Base-by-base conservation (phyloP, 2,329 filamentous ascomycete species). In the Cryphonectria carpinicola region DNA sequence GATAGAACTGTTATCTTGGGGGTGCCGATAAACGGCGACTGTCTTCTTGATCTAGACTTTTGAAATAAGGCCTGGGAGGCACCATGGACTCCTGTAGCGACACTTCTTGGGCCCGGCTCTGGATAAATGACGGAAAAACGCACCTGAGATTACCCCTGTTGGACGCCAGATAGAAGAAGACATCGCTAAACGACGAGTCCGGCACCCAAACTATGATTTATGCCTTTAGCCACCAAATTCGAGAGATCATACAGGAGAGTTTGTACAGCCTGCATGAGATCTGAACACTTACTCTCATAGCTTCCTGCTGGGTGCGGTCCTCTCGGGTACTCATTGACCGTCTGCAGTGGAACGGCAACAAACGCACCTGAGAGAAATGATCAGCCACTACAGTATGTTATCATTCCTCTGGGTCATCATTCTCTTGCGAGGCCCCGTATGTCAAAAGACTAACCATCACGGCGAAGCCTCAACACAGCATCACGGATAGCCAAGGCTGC, bases 301-400 rank as follows among this genome's bases (percentile, higher is more conserved):
- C 78, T 79, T 8, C 78, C 78, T 19, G 78, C 78, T 1, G 78
- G 78, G 67, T 80, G 78, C 60, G 78, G 78, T 2, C 78, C 78
- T n/a, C 77, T 77, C 0, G 78, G 78, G 61, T 77, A 75, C 28
- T 78, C 75, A 46, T 80, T 80, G 61, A 80, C 78, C 35, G 76
- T 75, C 46, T 75, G 74, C 32, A 80, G 71, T 1, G 78, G 78
- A 6, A 80, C 78, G 14, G 78, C 78, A 43, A 79, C 77, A 66
- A 80, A 80, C 11, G 78, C 78, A 17, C 78, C 78, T 79, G 46
- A 56, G 1, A 2, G 1, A 2, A 37, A 7, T 14, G 6, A 10
- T n/a, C 6, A 10, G n/a, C 3, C 13, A 28, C 5, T 6, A 28
- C 28, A 28, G 28, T 28, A 28, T 14, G 25, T n/a, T 1, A 39